Base-by-base conservation (phyloP, 208 protist species). In the Crithidia expoeki region DNA sequence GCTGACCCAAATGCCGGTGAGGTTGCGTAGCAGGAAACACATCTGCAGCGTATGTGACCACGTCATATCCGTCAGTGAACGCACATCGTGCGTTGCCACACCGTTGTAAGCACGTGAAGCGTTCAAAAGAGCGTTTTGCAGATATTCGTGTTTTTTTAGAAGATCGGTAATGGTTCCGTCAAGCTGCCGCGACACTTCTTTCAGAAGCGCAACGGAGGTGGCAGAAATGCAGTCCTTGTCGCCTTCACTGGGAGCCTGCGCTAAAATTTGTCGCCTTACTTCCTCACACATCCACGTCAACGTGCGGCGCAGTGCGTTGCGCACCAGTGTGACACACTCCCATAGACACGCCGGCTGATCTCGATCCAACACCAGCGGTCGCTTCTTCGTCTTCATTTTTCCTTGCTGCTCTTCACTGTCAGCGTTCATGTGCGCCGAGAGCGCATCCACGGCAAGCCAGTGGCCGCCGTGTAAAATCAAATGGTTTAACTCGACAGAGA, bases 401-500 rank as follows among this genome's bases (percentile, higher is more conserved):
- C 11, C 40, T 5, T 11, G 25, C 60, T 63, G 33, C 1, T 28
- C 62, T 4, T 32, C 76, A 11, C 34, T 62, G 12, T 76, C 58
- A 17, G 47, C 42, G 40, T 73, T 56, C 25, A 69, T 66, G 71
- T 90, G 58, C 33, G 68, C 70, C 10, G 53, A 28, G 19, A 96
- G 71, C 6, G 80, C 70, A 42, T 92, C 91, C 38, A 69, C 62
- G 11, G 79, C 42, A 11, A 94, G 68, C 75, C 83, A 83, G 68
- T 91, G 53, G 44, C 84, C 68, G 28, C 60, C 56, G 47, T 96
- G 88, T 19, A 96, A 23, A 12, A 96, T 28, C 23, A 83, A 71
- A 53, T 94, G 62, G 58, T 94, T 94, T 3, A 86, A 69, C 65
- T 94, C 86, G 0, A 85, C 82, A 11, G 61, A 51, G 64, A 96